Conservation (phyloP, 2,329 filamentous ascomycete species). For the Colletotrichum abscissum region DNA sequence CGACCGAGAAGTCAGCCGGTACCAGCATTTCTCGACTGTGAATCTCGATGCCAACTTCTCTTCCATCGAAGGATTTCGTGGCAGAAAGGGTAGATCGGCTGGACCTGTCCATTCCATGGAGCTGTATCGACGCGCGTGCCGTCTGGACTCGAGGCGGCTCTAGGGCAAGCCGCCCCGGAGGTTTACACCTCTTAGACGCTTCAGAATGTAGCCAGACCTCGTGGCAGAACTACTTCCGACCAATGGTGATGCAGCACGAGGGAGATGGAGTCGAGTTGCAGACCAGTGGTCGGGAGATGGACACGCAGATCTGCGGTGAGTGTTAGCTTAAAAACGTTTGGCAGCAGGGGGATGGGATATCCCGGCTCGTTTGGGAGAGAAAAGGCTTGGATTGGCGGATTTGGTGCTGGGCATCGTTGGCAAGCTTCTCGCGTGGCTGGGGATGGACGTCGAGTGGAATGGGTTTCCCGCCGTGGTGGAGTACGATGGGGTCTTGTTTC, state of each 20-base stretch:
- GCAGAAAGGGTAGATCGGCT: background rate
- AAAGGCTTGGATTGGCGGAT: slow-evolving; percentile 18
- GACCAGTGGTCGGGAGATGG: slow-evolving; percentile 17
- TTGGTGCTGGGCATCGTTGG: slow-evolving; percentile 9
- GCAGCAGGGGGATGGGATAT: background rate
- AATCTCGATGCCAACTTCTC: background rate
- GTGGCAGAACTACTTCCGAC: background rate
- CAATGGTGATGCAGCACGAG: background rate
- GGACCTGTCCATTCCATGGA: background rate
- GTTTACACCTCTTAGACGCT: background rate
- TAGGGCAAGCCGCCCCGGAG: background rate
- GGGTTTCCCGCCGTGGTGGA: slow-evolving; percentile 24
- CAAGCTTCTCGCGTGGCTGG: slow-evolving; percentile 27
- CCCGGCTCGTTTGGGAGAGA: slow-evolving; percentile 7
- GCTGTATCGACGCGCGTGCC: background rate
- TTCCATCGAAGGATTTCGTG: background rate
- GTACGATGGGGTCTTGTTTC: slow-evolving; percentile 1
- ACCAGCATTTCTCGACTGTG: background rate
- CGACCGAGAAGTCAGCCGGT: background rate
- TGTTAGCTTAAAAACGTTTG: background rate
- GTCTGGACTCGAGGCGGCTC: background rate
- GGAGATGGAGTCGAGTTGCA: slow-evolving; percentile 12
- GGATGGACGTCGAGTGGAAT: slow-evolving; percentile 18
- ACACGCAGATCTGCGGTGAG: slow-evolving; percentile 32
- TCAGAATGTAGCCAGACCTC: background rate